phyloP scores from a whole-genome alignment of 106 monocot genomes.

The Dendrobium officinale region DNA sequence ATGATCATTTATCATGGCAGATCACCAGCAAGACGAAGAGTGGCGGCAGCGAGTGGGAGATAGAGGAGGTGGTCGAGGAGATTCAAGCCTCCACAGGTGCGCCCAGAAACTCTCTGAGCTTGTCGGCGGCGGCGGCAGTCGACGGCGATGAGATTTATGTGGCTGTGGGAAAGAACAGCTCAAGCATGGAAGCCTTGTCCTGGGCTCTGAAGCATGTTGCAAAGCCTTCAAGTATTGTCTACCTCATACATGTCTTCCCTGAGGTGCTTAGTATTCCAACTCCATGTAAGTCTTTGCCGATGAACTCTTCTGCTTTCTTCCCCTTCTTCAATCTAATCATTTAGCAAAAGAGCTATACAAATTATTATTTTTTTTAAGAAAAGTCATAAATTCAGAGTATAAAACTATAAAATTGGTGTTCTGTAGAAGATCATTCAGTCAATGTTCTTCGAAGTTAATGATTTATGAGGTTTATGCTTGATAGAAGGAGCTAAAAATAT shows the following conservation, averaged over 20 bases:
- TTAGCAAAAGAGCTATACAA: not conserved
- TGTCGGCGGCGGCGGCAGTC: not conserved
- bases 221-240: conserved; percentile 35
- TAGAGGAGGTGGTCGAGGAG: conserved; percentile 22
- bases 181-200: conserved; percentile 50
- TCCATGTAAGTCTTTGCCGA: conserved; percentile 34
- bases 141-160: conserved; percentile 47
- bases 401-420: too few species aligned
- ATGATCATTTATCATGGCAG: not conserved
- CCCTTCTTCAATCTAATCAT: not conserved
- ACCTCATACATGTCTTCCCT: conserved; percentile 68
- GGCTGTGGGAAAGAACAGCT: conserved; percentile 47
- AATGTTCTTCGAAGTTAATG: too few species aligned
- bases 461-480: too few species aligned
- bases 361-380: not conserved
- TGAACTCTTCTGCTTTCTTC: not conserved
- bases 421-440: too few species aligned
- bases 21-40: not conserved
- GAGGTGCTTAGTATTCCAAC: conserved; percentile 48
- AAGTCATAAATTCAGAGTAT: too few species aligned
- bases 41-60: conserved; percentile 19
- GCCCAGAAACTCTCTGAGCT: not conserved
- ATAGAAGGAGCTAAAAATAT: too few species aligned
- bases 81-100: not conserved
- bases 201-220: conserved; percentile 52